Evolutionary conservation across 208 protist species (phyloP).

Genomic region (Kentomonas sorsogonicus): DNA sequence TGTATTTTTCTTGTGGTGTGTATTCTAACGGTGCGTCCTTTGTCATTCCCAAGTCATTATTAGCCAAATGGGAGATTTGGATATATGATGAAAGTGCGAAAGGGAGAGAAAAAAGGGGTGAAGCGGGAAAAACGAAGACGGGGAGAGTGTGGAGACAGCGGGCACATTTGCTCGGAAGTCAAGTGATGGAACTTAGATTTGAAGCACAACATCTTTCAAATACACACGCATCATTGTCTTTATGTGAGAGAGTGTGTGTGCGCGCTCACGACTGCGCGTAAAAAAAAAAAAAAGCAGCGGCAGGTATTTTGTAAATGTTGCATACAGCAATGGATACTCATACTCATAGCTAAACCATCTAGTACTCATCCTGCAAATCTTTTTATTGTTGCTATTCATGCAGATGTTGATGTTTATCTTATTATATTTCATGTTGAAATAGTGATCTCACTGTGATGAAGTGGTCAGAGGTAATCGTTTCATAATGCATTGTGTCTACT

Average conservation of each 20-base stretch:
- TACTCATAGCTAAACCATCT: no score
- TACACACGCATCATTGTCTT: constrained; percentile 7
- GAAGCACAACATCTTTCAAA: constrained; percentile 6
- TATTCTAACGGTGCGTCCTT: no score
- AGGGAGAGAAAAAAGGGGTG: neutral
- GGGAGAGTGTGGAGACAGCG: neutral
- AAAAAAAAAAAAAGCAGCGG: neutral
- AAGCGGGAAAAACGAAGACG: constrained; percentile 6
- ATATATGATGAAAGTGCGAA: neutral
- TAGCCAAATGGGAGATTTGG: neutral
- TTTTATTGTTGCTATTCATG: no score
- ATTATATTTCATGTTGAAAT: no score
- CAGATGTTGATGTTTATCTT: no score
- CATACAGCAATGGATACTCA: no score
- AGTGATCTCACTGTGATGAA: no score
- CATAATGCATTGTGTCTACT: no score
- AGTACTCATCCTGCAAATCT: no score
- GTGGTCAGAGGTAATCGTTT: no score
- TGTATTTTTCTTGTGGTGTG: constrained; percentile 5
- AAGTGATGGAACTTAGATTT: neutral
- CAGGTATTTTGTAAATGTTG: no score
- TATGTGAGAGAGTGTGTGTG: neutral
- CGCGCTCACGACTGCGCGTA: no score
- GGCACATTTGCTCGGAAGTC: neutral
- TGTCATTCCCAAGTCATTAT: neutral